phyloP scores from a whole-genome alignment of 2,329 filamentous ascomycete species.

The Aspergillus bombycis region DNA sequence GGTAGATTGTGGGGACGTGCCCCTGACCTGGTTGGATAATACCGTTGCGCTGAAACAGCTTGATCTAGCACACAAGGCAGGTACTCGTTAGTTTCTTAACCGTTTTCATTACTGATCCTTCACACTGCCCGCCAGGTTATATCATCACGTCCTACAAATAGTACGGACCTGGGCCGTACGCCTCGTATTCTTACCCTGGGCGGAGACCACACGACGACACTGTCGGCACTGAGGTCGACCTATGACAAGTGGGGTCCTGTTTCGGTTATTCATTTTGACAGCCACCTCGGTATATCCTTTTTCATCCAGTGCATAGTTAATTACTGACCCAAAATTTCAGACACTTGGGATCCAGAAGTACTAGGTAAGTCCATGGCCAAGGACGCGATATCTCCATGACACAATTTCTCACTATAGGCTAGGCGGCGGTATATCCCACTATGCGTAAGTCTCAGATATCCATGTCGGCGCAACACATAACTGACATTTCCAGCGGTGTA shows the following conservation, averaged over 20 bases:
- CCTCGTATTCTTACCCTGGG: conserved; percentile 59
- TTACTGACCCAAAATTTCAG: conserved; percentile 19
- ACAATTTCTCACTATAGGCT: background rate
- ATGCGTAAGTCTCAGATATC: conserved; percentile 34
- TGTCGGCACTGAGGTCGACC: conserved; percentile 56
- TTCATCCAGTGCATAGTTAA: background rate
- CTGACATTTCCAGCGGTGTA: conserved; percentile 42
- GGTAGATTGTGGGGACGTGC: conserved; percentile 60
- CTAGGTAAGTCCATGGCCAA: conserved; percentile 49
- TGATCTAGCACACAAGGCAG: conserved; percentile 52
- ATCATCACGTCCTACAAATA: conserved; percentile 50
- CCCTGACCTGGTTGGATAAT: conserved; percentile 57
- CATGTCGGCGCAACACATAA: background rate
- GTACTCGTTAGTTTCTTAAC: background rate
- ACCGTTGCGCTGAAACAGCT: conserved; percentile 59
- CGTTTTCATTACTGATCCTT: background rate
- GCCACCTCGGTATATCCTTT: conserved; percentile 42
- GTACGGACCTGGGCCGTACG: conserved; percentile 30
- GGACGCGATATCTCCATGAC: conserved; percentile 35
- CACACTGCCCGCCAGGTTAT: conserved; percentile 38
- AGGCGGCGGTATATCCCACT: conserved; percentile 25
- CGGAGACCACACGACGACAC: conserved; percentile 60
- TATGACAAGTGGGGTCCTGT: conserved; percentile 54
- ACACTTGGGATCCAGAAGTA: conserved; percentile 60
- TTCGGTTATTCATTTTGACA: conserved; percentile 63